Evolutionary conservation across 148 eudicot genomes (phyloP).

Genomic region (Fagopyrum homotropicum): DNA sequence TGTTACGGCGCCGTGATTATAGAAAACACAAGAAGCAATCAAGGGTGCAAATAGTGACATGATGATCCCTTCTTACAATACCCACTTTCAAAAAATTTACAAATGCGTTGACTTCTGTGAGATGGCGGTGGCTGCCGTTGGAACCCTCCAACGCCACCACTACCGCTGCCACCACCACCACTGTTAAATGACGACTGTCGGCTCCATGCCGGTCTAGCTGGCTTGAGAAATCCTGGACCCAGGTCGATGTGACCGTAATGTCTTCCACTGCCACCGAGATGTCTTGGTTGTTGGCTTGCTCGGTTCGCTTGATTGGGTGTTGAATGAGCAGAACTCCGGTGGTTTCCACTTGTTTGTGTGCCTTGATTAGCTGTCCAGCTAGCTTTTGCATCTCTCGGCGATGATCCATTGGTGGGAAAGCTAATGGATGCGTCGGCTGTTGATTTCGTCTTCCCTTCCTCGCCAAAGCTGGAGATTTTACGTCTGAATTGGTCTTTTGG

Average conservation of each 20-base stretch:
- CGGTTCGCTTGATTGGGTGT: constrained; percentile 15
- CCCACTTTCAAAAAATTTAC: constrained; percentile 75
- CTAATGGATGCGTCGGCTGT: not conserved
- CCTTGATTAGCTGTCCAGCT: not conserved
- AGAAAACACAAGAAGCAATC: not conserved
- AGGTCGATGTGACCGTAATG: constrained; percentile 27
- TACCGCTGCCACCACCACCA: constrained; percentile 26
- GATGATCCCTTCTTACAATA: constrained; percentile 68
- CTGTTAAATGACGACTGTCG: constrained; percentile 42
- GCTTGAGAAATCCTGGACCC: constrained; percentile 33
- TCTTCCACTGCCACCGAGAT: constrained; percentile 22
- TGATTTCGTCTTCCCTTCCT: constrained; percentile 7
- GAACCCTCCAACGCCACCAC: constrained; percentile 6
- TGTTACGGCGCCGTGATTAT: constrained; percentile 11
- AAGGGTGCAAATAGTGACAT: constrained; percentile 72
- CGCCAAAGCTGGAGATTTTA: constrained; percentile 16
- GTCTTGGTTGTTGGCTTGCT: constrained; percentile 17
- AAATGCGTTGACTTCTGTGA: constrained; percentile 56
- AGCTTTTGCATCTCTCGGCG: constrained; percentile 3
- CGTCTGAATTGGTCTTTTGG: not conserved
- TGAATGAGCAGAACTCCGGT: constrained; percentile 21
- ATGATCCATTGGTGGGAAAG: not conserved
- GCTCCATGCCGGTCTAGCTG: constrained; percentile 48
- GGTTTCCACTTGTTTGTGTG: constrained; percentile 10
- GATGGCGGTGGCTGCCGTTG: constrained; percentile 6